phyloP scores from a whole-genome alignment of 2,329 filamentous ascomycete species.

The Nothophoma quercina region DNA sequence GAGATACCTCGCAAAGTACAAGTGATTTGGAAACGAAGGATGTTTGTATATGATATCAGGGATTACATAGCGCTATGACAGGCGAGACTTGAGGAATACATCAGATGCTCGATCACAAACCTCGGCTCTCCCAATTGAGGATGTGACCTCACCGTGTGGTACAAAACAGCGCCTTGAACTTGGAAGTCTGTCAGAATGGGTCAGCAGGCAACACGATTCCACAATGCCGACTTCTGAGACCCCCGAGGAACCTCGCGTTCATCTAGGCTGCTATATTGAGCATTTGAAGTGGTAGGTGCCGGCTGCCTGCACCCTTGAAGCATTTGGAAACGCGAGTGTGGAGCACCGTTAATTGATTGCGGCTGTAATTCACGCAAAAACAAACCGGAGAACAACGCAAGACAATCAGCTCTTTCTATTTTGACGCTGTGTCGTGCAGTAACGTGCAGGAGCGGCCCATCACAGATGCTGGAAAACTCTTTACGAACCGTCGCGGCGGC shows the following conservation, averaged over 20 bases:
- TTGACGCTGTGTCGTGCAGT: conserved; percentile 20
- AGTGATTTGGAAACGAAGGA: neutral
- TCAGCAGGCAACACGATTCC: conserved; percentile 5
- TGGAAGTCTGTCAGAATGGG: neutral
- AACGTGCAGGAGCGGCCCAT: conserved; percentile 8
- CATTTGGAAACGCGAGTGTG: conserved; percentile 11
- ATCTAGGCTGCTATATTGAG: neutral
- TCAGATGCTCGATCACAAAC: neutral
- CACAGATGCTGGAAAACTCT: conserved; percentile 21
- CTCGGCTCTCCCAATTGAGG: neutral
- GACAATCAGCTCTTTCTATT: neutral
- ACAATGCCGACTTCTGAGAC: neutral
- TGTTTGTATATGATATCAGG: conserved; percentile 15
- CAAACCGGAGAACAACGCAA: neutral
- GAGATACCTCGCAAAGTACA: neutral
- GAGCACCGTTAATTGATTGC: conserved; percentile 10
- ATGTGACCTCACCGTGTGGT: neutral
- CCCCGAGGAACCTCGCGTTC: neutral
- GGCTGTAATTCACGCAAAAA: conserved; percentile 7
- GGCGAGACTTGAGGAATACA: conserved; percentile 7
- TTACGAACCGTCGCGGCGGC: conserved; percentile 21
- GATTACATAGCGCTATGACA: conserved; percentile 7
- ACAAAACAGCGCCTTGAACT: neutral
- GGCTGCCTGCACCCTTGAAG: conserved; percentile 1
- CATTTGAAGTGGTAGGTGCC: neutral